A percentile compares a stretch with the other conserved stretches of the same genome.
Conservation (phyloP, 2,329 filamentous ascomycete genomes). For the Colletotrichum theobromicola region DNA sequence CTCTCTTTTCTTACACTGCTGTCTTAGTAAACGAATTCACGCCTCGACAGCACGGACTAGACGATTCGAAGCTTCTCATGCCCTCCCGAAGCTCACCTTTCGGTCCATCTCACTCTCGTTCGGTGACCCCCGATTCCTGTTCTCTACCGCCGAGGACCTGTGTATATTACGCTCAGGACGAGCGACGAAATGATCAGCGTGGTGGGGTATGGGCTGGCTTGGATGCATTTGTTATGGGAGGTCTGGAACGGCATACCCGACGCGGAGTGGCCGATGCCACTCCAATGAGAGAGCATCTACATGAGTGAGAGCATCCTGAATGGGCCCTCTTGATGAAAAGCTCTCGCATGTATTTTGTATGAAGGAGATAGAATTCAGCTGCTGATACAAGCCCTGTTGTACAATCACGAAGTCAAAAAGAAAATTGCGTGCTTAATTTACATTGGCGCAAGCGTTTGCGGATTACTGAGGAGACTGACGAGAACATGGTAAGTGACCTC, state of each 20-base stretch:
- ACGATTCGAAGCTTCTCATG: not conserved
- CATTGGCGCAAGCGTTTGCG: not conserved
- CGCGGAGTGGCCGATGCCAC: conserved; percentile 1
- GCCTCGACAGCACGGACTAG: conserved; percentile 12
- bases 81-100: not conserved
- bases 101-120: conserved; percentile 9
- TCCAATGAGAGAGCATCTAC: conserved; percentile 2
- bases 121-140: conserved; percentile 11
- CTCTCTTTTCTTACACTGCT: conserved; percentile 18
- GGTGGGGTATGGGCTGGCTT: conserved; percentile 16
- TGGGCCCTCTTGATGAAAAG: conserved; percentile 5
- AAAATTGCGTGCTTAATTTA: not conserved
- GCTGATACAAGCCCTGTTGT: conserved; percentile 1
- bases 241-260: conserved; percentile 14
- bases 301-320: conserved; percentile 6
- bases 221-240: conserved; percentile 17
- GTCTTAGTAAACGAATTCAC: conserved; percentile 23
- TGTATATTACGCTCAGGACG: conserved; percentile 24
- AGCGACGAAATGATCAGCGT: conserved; percentile 6
- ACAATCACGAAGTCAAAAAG: not conserved
- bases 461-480: not conserved
- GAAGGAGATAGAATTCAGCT: conserved; percentile 23
- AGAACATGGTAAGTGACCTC: not conserved
- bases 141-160: conserved; percentile 3
- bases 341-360: conserved; percentile 24